Base-by-base conservation (phyloP, 1,284 basidiomycete species). In the Porogramme epimiltina region DNA sequence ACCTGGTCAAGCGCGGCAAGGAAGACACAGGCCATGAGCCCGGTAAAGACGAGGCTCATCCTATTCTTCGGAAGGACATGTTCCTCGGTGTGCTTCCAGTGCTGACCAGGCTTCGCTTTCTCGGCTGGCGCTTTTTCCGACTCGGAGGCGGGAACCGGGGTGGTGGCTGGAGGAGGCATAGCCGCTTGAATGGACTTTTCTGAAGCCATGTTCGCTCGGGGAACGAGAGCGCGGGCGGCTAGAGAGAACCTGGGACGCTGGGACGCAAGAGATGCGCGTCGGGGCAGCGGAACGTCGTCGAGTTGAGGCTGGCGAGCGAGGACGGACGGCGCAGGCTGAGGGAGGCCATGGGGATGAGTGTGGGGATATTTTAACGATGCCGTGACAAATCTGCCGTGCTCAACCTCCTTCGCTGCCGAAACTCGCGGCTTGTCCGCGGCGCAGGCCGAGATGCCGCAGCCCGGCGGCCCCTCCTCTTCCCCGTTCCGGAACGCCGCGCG, bases 1-100 rank as follows among this genome's bases (percentile, higher is more conserved):
- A 73, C 72, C 65, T 73, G 72, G 48, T 74, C 72, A 42, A 74
- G 56, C 1, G 73, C 73, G 8, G 73, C 75, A 22, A 80, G 62
- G 58, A 80, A 79, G 3, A 70, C 67, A 48, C 72, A 71, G 18
- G 69, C 60, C 67, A 76, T 75, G 45, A 77, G 59, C 3, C 74
- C 74, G 26, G 61, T 52, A 50, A 74, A 74, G 3, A 78, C 75
- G 46, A 77, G 61, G 36, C 62, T 57, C 16, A 79, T 62, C 26
- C 71, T 68, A 52, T 75, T 75, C 43, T 72, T 63, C 2, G 74
- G 74, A 0, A 76, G 61, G 33, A 73, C 68, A 56, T 75, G 74
- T 47, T 73, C 62, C 50, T 76, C 73, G 38, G 62, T 54, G 9
- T 52, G 53, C 51, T 71, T 73, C 73, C 73, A 75, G 11, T 66